These are phyloP conservation scores for Microascus cirrosus DNA, from an alignment of 2,329 filamentous ascomycete genomes.

Conservation along the genomic window DNA sequence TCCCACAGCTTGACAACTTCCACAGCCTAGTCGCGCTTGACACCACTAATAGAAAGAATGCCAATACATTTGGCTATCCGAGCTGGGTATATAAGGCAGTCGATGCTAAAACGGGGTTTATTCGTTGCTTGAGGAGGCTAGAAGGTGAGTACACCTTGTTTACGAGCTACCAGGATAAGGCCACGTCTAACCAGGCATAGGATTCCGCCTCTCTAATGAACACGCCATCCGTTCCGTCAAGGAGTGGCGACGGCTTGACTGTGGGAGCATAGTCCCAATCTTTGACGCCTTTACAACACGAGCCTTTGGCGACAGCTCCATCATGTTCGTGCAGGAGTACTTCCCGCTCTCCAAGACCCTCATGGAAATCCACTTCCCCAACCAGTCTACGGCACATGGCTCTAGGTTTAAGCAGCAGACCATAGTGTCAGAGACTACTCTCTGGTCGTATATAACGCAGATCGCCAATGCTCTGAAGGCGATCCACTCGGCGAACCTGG, in stretches of 20 bases:
- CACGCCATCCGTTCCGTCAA: constrained; percentile 78
- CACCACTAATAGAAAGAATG: constrained; percentile 66
- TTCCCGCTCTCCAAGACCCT: constrained; percentile 85
- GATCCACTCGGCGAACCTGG: constrained; percentile 71
- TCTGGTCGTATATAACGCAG: constrained; percentile 91
- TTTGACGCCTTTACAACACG: constrained; percentile 90
- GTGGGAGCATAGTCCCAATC: constrained; percentile 71
- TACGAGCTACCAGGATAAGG: background rate
- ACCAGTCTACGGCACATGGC: constrained; percentile 20
- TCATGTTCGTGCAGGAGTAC: constrained; percentile 90
- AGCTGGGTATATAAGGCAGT: constrained; percentile 95
- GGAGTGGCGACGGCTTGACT: constrained; percentile 79
- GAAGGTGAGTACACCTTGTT: constrained; percentile 44
- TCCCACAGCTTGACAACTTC: constrained; percentile 77
- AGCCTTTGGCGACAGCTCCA: constrained; percentile 79
- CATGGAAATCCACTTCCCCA: constrained; percentile 63
- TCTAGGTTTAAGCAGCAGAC: constrained; percentile 32
- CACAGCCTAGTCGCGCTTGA: constrained; percentile 88
- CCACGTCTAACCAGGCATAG: constrained; percentile 21
- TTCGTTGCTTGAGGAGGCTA: constrained; percentile 78
- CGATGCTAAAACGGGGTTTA: constrained; percentile 76
- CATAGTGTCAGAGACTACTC: constrained; percentile 55
- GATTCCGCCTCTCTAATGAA: constrained; percentile 80
- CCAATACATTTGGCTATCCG: constrained; percentile 65
- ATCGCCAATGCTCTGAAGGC: constrained; percentile 78